Evolutionary conservation across 805 yeast species (phyloP), one percentile per base, ranked within the genome.

Genomic region (Starmerella tilneyi): DNA sequence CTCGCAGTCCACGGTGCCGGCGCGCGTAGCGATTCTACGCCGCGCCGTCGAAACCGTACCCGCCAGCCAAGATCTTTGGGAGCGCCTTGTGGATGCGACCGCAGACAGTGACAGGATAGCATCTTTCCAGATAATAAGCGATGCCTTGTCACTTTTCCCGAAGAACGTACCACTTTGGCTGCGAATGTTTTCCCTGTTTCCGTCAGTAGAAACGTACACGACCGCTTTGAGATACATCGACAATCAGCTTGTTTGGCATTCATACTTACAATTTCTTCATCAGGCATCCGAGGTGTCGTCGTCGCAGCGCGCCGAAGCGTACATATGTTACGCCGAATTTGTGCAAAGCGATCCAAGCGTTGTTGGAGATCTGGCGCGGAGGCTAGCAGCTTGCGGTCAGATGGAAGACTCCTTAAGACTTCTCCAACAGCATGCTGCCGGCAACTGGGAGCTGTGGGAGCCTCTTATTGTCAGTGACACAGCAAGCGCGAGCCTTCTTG

Each of bases 201-300:
- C 56, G 7, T 22, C 44, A n/a, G 61, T 79, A 33, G 56, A 57
- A 4, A 61, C 62, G 3, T 77, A 79, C 56, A 73, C 79, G 54
- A 54, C 59, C 23, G 72, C 80, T 0, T 59, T 82, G 8, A 64
- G 66, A 43, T 50, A 63, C 4, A 58, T 73, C 0, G 78, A 75
- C 46, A 85, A 79, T 59, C 69, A 70, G 4, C 51, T 65, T 23
- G 70, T 81, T 26, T 74, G 92, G 74, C 63, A 68, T 1, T 56
- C 71, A 48, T 81, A 75, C 46, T 62, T 80, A 35, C 53, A 63
- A 17, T 75, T 70, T 60, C 75, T 76, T 1, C 63, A 63, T 36
- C 41, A 49, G 13, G 6, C 5, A 15, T 2, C 36, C 13, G 41
- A 22, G 15, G 13, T 39, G 6, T 9, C 39, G 20, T 19, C 17